Evolutionary conservation across 1,284 basidiomycete genomes (phyloP).

Genomic region (Sporisorium exsertum): DNA sequence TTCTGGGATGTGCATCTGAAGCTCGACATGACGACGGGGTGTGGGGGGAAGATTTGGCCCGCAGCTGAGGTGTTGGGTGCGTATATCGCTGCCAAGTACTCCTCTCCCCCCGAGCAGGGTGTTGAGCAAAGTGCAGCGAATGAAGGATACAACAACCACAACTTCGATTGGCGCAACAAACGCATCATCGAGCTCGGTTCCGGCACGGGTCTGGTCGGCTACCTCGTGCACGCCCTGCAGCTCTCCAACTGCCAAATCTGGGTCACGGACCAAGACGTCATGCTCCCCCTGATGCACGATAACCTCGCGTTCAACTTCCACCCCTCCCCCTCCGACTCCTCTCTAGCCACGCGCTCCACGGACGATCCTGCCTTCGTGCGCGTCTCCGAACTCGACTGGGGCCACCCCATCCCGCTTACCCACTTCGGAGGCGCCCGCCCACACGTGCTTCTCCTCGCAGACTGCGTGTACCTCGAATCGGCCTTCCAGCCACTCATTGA

Average conservation of each 20-base stretch:
- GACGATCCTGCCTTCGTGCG: neutral
- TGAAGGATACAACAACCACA: conserved; percentile 12
- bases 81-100: conserved; percentile 52
- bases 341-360: neutral
- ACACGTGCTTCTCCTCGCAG: conserved; percentile 74
- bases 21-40: conserved; percentile 84
- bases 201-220: conserved; percentile 89
- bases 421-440: conserved; percentile 69
- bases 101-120: neutral
- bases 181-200: conserved; percentile 81
- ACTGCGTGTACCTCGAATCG: conserved; percentile 91
- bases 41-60: conserved; percentile 91
- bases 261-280: conserved; percentile 85
- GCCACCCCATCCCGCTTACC: conserved; percentile 64
- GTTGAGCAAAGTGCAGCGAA: neutral
- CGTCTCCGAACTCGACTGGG: conserved; percentile 48
- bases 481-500: conserved; percentile 87
- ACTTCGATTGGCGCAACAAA: conserved; percentile 53
- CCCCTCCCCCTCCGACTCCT: neutral
- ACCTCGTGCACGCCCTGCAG: conserved; percentile 80
- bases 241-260: conserved; percentile 71
- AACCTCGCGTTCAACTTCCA: conserved; percentile 57
- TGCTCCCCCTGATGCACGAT: conserved; percentile 61
- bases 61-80: conserved; percentile 80
- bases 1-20: conserved; percentile 72